Evolutionary conservation across 2,329 filamentous ascomycete genomes (phyloP).

Genomic region (Samsoniella hepiali): DNA sequence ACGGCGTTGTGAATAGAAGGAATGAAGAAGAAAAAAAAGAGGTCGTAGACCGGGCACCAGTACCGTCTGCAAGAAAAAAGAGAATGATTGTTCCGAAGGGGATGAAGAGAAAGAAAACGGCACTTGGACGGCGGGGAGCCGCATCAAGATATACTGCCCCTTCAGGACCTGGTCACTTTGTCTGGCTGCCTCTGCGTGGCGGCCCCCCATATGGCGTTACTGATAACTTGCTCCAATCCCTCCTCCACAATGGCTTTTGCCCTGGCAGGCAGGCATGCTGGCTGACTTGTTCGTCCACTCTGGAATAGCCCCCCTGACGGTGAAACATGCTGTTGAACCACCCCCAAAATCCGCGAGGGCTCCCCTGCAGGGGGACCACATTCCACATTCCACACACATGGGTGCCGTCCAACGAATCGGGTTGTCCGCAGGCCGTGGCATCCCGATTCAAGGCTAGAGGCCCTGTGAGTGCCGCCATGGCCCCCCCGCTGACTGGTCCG

Average conservation of each 20-base stretch:
- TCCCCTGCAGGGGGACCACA: conserved; percentile 5
- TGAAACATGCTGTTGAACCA: conserved; percentile 16
- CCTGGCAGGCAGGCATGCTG: no score
- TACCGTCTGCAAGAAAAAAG: conserved; percentile 13
- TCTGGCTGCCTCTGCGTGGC: not conserved
- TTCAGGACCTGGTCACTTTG: not conserved
- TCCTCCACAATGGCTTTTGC: not conserved
- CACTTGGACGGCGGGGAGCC: not conserved
- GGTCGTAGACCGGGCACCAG: conserved; percentile 11
- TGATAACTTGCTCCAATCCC: not conserved
- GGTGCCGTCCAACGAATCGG: not conserved
- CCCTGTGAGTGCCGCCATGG: not conserved
- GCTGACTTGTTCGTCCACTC: not conserved
- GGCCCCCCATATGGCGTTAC: not conserved
- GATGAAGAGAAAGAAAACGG: conserved; percentile 4
- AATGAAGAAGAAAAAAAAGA: conserved; percentile 8
- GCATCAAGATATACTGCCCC: conserved; percentile 3
- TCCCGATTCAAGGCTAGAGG: conserved; percentile 9
- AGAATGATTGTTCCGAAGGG: conserved; percentile 10
- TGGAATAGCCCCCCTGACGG: conserved; percentile 9
- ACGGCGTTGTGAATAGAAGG: conserved; percentile 3
- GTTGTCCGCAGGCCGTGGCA: not conserved
- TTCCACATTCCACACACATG: not conserved
- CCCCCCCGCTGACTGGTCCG: conserved; percentile 9
- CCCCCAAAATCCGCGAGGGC: conserved; percentile 3